Conservation (phyloP, 345 rosid genomes). For the Eucalyptus cloeziana region DNA sequence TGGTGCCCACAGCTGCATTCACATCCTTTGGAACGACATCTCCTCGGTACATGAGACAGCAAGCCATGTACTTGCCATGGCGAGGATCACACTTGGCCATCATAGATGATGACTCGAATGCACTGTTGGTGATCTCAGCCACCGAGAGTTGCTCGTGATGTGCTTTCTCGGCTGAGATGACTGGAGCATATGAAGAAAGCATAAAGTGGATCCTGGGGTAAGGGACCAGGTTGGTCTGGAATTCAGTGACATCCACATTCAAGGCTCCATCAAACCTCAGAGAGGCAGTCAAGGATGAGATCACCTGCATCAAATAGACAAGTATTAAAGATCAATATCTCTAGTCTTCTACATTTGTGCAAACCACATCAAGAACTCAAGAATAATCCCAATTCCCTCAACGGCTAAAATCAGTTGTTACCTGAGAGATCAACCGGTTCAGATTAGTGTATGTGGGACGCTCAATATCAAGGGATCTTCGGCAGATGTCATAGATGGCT, state of each 20-base stretch:
- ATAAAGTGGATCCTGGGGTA: slow-evolving; percentile 16
- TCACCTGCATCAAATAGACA: background rate
- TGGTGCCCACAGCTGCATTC: slow-evolving; percentile 6
- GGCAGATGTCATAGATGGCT: slow-evolving; percentile 7
- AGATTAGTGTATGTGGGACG: slow-evolving; percentile 12
- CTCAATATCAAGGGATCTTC: slow-evolving; percentile 11
- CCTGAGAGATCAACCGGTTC: slow-evolving; percentile 13
- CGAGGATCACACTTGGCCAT: slow-evolving; percentile 14
- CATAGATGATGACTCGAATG: slow-evolving; percentile 5
- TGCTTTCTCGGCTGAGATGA: slow-evolving; percentile 9
- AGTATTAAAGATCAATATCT: background rate
- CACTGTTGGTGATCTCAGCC: slow-evolving; percentile 16
- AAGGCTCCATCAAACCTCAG: slow-evolving; percentile 10
- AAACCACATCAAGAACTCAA: background rate
- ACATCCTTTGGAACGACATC: slow-evolving; percentile 10
- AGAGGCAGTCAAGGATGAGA: slow-evolving; percentile 6
- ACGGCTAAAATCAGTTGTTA: background rate
- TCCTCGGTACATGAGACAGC: slow-evolving; percentile 12
- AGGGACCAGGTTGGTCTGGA: slow-evolving; percentile 17
- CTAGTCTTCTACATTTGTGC: background rate
- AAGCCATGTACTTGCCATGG: slow-evolving; percentile 17
- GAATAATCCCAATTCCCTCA: background rate
- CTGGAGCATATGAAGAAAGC: slow-evolving; percentile 17
- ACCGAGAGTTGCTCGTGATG: slow-evolving; percentile 10
- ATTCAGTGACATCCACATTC: slow-evolving; percentile 13